These are phyloP conservation scores for Apiospora saccharicola DNA, from an alignment of 2,329 filamentous ascomycete genomes.

Conservation along the genomic window DNA sequence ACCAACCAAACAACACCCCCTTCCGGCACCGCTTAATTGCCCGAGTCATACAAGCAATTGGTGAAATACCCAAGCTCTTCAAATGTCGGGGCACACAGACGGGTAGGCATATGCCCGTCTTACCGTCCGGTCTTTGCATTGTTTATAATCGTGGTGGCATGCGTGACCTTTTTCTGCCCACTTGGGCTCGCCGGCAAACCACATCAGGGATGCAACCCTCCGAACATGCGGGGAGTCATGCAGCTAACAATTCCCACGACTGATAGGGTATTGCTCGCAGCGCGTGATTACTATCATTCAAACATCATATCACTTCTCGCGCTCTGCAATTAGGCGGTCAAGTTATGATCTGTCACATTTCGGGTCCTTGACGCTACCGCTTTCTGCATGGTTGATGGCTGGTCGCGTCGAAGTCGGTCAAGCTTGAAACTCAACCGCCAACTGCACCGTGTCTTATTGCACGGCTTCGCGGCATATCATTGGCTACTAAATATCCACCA, in stretches of 20 bases:
- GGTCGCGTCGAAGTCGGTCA: not conserved
- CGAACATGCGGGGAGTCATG: slow-evolving; percentile 5
- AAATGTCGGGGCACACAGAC: not conserved
- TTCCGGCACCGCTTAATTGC: not conserved
- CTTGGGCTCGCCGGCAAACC: not conserved
- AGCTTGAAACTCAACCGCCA: not conserved
- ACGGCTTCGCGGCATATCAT: not conserved
- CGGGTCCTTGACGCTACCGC: not conserved
- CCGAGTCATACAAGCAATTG: slow-evolving; percentile 1
- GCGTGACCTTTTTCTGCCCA: not conserved
- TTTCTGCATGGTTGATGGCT: not conserved
- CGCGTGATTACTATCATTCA: not conserved
- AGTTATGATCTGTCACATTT: not conserved
- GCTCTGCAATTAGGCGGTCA: slow-evolving; percentile 15
- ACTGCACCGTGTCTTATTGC: not conserved
- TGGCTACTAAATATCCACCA: not conserved
- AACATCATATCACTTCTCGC: not conserved
- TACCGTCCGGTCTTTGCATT: not conserved
- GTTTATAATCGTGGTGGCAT: not conserved
- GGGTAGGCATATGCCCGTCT: not conserved
- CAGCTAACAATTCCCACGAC: not conserved
- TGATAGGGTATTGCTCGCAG: not conserved
- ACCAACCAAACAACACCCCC: not conserved
- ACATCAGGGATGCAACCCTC: slow-evolving; percentile 8
- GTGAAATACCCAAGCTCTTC: not conserved